phyloP scores from a whole-genome alignment of 2,329 filamentous ascomycete genomes.

The Pleurostoma richardsiae region DNA sequence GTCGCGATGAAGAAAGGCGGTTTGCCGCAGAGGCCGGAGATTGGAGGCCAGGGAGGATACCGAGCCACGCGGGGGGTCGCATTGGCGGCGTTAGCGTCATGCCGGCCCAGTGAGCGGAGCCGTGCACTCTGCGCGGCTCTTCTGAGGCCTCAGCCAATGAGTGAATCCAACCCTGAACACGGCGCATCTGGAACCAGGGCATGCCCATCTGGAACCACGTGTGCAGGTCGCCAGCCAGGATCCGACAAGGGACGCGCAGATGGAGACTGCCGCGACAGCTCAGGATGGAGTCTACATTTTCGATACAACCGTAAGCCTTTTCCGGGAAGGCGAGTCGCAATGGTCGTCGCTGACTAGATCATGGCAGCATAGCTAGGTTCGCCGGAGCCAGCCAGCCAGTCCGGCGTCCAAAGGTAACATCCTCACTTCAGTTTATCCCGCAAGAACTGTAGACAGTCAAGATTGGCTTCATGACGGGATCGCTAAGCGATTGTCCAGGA shows the following conservation, averaged over 20 bases:
- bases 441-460: background rate
- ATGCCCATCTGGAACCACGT: too few species aligned
- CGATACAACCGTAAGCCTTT: slow-evolving; percentile 50
- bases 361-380: slow-evolving; percentile 52
- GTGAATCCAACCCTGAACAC: too few species aligned
- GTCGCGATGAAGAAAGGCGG: slow-evolving; percentile 2
- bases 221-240: too few species aligned
- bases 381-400: slow-evolving; percentile 63
- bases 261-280: background rate
- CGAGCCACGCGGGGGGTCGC: too few species aligned
- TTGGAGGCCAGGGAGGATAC: background rate
- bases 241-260: too few species aligned
- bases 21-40: slow-evolving; percentile 8
- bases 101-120: too few species aligned
- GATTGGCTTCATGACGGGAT: background rate
- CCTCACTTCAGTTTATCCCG: background rate
- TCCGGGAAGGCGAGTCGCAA: too few species aligned
- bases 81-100: too few species aligned
- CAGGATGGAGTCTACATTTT: slow-evolving; percentile 34
- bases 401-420: slow-evolving; percentile 64
- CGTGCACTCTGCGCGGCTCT: too few species aligned
- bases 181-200: too few species aligned
- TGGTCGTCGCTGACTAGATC: too few species aligned
- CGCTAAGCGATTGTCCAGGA: slow-evolving; percentile 48
- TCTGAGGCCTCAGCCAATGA: too few species aligned